Base-by-base conservation (phyloP, 192 early-diverging fungal genomes). In the Phlyctochytrium arcticum region DNA sequence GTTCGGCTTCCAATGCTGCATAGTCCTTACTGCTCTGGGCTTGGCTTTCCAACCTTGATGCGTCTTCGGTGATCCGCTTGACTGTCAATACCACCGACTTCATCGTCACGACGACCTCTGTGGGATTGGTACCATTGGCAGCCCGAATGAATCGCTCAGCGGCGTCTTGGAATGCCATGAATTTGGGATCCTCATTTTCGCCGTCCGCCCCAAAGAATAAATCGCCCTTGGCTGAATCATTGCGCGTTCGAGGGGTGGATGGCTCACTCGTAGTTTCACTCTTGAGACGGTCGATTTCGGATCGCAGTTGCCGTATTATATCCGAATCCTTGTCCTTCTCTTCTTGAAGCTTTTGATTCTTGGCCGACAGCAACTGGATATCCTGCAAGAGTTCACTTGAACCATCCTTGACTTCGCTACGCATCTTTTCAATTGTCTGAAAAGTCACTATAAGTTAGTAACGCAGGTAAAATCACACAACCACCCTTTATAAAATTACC, bases 51-150 rank as follows among this genome's bases (percentile, higher is more conserved):
- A 68, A 50, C 17, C 33, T 12, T n/a, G 75, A 72, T 5, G 56
- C 48, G 36, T 75, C 72, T 62, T 76, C 56, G 4, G 73, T 77
- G 46, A 75, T 50, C 19, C 31, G 26, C 51, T 75, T 77, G 51
- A 76, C 64, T 21, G 58, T 42, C 21, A 77, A 27, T 23, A 77
- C 36, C 15, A 77, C 35, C 4, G 42, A 24, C 35, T 75, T 75
- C 68, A 77, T 71, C 6, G 67, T 36, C 15, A 39, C 53, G 17
- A 77, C 57, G 6, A 76, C 68, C 3, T 42, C 23, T 19, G 57
- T 54, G 21, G 56, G 50, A 9, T 31, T 24, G 17, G 12, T 21
- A 19, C 29, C n/a, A 6, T 64, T 50, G 33, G 56, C 39, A 7
- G 61, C 26, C 10, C 12, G 9, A 21, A 63, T 23, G 26, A 63